Evolutionary conservation across 2,329 filamentous ascomycete genomes (phyloP), one percentile per base, ranked within the genome.

Genomic region (Alternaria brassicicola): DNA sequence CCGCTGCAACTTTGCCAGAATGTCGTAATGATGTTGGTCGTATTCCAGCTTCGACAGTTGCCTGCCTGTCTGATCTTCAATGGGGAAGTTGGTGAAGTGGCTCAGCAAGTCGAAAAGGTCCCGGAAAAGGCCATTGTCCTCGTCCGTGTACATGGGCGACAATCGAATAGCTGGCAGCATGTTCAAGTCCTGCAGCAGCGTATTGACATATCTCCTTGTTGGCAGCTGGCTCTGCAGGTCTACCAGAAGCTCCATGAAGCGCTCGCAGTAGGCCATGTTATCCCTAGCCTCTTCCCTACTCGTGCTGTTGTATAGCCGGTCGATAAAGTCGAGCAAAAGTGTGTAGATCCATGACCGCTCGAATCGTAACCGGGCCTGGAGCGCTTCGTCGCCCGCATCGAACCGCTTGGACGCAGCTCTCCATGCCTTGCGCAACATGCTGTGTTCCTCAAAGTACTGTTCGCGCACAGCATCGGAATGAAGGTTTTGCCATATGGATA

Each of bases 341-440:
- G 91, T 89, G 73, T 93, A 97, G 10, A 99, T 83, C 96, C 95
- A 99, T 42, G 91, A 91, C 54, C 96, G 86, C 78, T 99, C 95
- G 68, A 99, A 97, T 23, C 91, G 88, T 65, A 98, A 81, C 52
- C 89, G 88, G 15, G 90, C 88, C 74, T 97, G 93, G 1, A 86
- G 86, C 4, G 84, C 79, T 59, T 94, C 90, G 75, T 98, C 94
- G 50, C 90, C 91, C 35, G 90, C 88, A 61, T 98, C 93, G 67
- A 91, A 97, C 64, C 93, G 86, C 80, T 96, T 97, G 19, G 84
- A 85, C 2, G 93, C 85, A 8, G 93, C 92, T 69, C 92, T 89
- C 95, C 95, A 99, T 48, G 92, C 89, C 76, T 97, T 98, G 74
- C 87, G 89, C 68, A 96, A 78, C 64, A 91, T 88, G n/a, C 86